These are phyloP conservation scores for Lenwebbia sp. DNA, from an alignment of 345 rosid species.

Conservation along the genomic window DNA sequence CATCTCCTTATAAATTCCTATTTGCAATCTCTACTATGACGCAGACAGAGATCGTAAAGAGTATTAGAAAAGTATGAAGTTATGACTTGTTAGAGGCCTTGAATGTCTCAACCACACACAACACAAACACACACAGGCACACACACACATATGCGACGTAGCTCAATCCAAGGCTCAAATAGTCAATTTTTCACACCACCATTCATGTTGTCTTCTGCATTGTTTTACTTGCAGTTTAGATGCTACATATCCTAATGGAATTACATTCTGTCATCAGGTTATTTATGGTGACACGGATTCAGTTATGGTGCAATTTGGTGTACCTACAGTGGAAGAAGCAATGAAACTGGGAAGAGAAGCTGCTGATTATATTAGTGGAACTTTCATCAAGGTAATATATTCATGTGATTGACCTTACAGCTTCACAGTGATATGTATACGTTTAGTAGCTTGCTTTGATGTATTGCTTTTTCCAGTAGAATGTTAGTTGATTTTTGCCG, in stretches of 20 bases:
- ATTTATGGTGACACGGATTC: conserved; percentile 99
- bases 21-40: background rate
- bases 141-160: background rate
- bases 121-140: background rate
- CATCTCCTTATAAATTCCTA: background rate
- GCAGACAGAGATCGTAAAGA: background rate
- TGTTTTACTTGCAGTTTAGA: background rate
- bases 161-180: background rate
- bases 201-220: background rate
- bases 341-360: conserved; percentile 97
- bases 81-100: background rate
- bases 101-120: background rate
- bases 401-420: background rate
- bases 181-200: background rate
- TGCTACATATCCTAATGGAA: background rate
- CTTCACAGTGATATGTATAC: background rate
- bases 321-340: conserved; percentile 58
- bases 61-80: background rate
- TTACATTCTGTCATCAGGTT: conserved; percentile 38
- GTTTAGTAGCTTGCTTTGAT: background rate
- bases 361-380: conserved; percentile 75
- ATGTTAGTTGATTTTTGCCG: background rate
- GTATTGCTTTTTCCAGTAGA: background rate
- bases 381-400: conserved; percentile 62
- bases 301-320: conserved; percentile 98